phyloP scores from a whole-genome alignment of 805 yeast genomes.

The Yarrowia sp. region DNA sequence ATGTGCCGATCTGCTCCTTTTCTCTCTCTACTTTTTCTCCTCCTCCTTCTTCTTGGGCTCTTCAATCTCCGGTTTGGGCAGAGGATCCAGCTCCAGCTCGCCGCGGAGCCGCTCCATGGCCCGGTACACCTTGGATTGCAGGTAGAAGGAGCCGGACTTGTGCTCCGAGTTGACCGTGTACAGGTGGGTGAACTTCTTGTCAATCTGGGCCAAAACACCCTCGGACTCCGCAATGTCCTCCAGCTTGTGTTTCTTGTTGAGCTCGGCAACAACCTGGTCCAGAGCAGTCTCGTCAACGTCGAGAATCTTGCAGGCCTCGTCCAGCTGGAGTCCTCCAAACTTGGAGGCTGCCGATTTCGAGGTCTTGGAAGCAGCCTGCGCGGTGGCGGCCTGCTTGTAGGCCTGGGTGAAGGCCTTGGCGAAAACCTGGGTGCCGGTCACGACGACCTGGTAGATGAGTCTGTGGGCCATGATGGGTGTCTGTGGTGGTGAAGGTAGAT shows the following conservation, averaged over 20 bases:
- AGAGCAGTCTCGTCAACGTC: constrained; percentile 69
- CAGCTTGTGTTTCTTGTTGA: constrained; percentile 32
- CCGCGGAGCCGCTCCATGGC: constrained; percentile 90
- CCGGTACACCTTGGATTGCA: constrained; percentile 90
- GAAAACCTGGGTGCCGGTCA: constrained; percentile 94
- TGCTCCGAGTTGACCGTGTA: constrained; percentile 91
- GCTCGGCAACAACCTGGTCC: constrained; percentile 28
- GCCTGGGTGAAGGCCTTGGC: constrained; percentile 98
- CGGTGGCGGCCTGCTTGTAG: constrained; percentile 91
- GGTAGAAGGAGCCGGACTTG: constrained; percentile 93
- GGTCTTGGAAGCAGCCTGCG: constrained; percentile 74
- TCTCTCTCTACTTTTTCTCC: constrained; percentile 18
- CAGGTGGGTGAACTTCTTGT: constrained; percentile 77
- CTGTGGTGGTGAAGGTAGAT: not conserved
- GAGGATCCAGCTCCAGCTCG: constrained; percentile 60
- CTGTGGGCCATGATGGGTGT: constrained; percentile 73
- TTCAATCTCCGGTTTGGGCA: constrained; percentile 37
- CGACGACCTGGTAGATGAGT: constrained; percentile 82
- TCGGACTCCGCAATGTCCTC: constrained; percentile 35
- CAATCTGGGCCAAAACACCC: constrained; percentile 57
- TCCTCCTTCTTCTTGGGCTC: constrained; percentile 38
- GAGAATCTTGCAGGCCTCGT: constrained; percentile 90
- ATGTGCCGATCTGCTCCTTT: constrained; percentile 2
- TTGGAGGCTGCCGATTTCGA: constrained; percentile 54
- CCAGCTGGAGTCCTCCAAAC: constrained; percentile 80